Base-by-base conservation (phyloP, 768 basidiomycete species). In the Suillus discolor region DNA sequence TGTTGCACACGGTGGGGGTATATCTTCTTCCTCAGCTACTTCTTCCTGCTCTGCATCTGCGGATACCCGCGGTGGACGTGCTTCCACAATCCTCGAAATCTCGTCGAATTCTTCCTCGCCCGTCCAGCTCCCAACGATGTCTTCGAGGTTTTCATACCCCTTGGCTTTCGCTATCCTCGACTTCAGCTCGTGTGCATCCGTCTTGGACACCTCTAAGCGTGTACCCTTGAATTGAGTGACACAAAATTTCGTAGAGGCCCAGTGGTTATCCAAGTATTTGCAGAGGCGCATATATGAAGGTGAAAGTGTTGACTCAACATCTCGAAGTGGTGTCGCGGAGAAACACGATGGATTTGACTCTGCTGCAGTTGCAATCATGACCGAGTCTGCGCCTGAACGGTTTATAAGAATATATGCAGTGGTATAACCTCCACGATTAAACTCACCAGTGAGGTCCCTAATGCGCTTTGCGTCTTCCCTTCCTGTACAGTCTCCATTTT, bases 311-410 rank as follows among this genome's bases (percentile, higher is more conserved):
- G 79, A 77, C 67, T 92, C 90, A 1, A 95, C 78, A 69, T 95
- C 91, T 15, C 80, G 73, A 31, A 94, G 79, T 3, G 92, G 91
- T 0, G 74, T 84, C 20, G 84, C 78, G 3, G 87, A 86, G 81
- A 99, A 99, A 70, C 94, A 91, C 0, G 92, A 89, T 0, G 95
- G 94, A 76, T 99, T 99, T 6, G 90, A 79, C 77, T 99, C 97
- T 7, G 96, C 97, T 1, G 90, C 95, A 6, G 96, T 90, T 25
- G 97, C 97, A 47, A 99, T 91, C 97, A 99, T 99, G 47, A 95
- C 89, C 0, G 94, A 96, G 71, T 92, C 87, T 13, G 94, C 94
- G 4, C 89, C 91, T 91, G 25, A 31, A 31, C 44, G 20, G 15
- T 57, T 34, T 36, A 25, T 57, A 64, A 36, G 66, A 57, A 64